These are phyloP conservation scores for Populus hybrid DNA, from an alignment of 441 rosid species.

Conservation along the genomic window DNA sequence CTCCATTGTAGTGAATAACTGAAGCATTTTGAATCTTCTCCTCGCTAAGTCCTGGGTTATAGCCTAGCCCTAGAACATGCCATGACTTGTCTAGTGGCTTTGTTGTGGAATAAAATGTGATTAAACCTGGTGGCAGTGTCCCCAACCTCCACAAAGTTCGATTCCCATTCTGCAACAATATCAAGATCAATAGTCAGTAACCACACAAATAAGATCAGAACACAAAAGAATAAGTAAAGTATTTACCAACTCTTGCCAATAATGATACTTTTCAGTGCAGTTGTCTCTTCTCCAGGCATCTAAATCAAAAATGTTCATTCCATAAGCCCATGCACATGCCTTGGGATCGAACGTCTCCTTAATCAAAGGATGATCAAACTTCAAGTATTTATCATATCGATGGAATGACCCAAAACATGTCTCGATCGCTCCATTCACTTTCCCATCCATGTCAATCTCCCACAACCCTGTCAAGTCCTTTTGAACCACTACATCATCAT, in stretches of 20 bases:
- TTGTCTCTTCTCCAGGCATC: conserved; percentile 92
- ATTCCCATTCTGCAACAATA: conserved; percentile 6
- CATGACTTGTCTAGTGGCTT: conserved; percentile 58
- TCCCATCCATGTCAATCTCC: neutral
- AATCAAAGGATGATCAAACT: conserved; percentile 55
- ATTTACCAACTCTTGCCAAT: conserved; percentile 77
- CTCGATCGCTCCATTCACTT: neutral
- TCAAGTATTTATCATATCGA: neutral
- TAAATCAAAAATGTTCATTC: conserved; percentile 87
- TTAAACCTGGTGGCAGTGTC: neutral
- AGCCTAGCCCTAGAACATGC: conserved; percentile 78
- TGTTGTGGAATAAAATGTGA: conserved; percentile 58
- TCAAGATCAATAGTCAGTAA: neutral
- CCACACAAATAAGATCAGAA: neutral
- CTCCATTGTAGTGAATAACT: conserved; percentile 73
- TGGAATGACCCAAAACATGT: neutral
- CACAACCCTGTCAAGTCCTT: neutral
- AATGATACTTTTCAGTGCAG: conserved; percentile 78
- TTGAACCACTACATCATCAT: no score
- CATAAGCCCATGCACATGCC: conserved; percentile 95
- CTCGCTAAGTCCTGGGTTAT: conserved; percentile 68
- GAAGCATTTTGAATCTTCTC: conserved; percentile 66
- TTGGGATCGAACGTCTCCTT: conserved; percentile 77
- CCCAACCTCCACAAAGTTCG: conserved; percentile 12
- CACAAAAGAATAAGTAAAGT: neutral